Percentiles rank a stretch among this genome's conserved stretches.
phyloP scores from a whole-genome alignment of 2,329 filamentous ascomycete species.

The Blastomyces emzantsi region DNA sequence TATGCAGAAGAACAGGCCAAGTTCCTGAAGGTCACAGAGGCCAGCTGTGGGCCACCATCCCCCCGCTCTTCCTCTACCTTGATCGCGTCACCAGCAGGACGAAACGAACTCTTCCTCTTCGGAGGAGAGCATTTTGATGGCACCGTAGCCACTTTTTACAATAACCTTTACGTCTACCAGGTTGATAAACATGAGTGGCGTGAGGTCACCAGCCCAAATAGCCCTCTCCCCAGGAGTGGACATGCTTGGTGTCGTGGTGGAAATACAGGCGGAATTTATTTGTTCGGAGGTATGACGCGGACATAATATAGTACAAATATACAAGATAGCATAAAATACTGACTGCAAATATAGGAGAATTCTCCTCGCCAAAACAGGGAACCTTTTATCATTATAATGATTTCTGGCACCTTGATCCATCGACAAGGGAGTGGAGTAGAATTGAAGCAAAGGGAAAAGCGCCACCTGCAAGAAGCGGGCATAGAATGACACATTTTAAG shows the following conservation, averaged over 20 bases:
- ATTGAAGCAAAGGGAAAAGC: constrained; percentile 65
- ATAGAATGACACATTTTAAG: constrained; percentile 95
- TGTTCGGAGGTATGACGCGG: constrained; percentile 62
- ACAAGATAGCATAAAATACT: neutral
- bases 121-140: constrained; percentile 97
- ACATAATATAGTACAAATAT: neutral
- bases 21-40: constrained; percentile 88
- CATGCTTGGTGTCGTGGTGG: constrained; percentile 91
- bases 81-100: constrained; percentile 74
- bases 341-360: constrained; percentile 52
- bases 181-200: constrained; percentile 86
- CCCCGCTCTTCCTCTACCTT: constrained; percentile 72
- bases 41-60: constrained; percentile 61
- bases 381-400: constrained; percentile 99
- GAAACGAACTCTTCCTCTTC: constrained; percentile 81
- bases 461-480: constrained; percentile 79
- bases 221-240: constrained; percentile 78
- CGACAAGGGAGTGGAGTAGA: constrained; percentile 78
- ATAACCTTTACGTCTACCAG: constrained; percentile 59
- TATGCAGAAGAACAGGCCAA: constrained; percentile 89
- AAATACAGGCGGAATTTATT: constrained; percentile 74
- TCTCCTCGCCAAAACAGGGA: constrained; percentile 91
- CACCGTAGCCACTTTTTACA: constrained; percentile 64
- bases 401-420: constrained; percentile 87
- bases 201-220: constrained; percentile 80